A percentile compares a stretch with the other conserved stretches of the same genome.
Evolutionary conservation across 225 moss, liverwort and hornwort genomes (phyloP).

Genomic region (Marchantia polymorpha): DNA sequence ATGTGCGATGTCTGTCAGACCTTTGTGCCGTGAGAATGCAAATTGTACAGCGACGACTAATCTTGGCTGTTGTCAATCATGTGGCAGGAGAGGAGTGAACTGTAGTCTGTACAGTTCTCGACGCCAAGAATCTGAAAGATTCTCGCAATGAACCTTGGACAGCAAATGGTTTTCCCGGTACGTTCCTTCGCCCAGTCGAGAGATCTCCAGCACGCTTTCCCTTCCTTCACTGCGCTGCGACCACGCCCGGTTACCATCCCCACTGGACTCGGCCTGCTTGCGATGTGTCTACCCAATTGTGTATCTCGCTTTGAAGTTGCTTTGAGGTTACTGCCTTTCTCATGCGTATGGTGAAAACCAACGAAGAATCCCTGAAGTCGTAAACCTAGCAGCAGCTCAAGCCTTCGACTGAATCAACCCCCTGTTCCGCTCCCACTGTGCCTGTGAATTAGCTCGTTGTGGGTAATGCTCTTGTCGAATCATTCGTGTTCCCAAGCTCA

Average conservation of each 20-base stretch:
- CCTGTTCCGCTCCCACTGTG: no score
- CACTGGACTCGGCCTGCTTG: neutral
- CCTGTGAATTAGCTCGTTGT: no score
- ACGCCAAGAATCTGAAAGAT: conserved; percentile 2
- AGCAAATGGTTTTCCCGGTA: conserved; percentile 20
- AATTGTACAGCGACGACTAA: conserved; percentile 2
- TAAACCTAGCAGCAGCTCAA: no score
- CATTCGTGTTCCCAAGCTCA: neutral
- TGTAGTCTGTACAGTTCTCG: conserved; percentile 13
- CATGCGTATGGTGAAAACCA: no score
- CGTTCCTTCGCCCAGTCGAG: neutral
- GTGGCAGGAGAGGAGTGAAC: conserved; percentile 17
- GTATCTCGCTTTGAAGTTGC: neutral
- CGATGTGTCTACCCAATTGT: neutral
- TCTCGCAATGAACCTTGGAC: conserved; percentile 32
- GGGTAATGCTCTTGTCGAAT: no score
- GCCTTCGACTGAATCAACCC: no score
- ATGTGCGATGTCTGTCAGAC: conserved; percentile 15
- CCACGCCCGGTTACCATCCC: neutral
- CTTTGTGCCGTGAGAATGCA: neutral
- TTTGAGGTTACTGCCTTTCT: no score
- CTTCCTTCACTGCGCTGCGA: neutral
- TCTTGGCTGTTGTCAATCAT: conserved; percentile 1
- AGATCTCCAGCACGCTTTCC: neutral
- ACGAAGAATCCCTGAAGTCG: no score